phyloP scores from a whole-genome alignment of 768 basidiomycete genomes.

The Hemileccinum impolitum region DNA sequence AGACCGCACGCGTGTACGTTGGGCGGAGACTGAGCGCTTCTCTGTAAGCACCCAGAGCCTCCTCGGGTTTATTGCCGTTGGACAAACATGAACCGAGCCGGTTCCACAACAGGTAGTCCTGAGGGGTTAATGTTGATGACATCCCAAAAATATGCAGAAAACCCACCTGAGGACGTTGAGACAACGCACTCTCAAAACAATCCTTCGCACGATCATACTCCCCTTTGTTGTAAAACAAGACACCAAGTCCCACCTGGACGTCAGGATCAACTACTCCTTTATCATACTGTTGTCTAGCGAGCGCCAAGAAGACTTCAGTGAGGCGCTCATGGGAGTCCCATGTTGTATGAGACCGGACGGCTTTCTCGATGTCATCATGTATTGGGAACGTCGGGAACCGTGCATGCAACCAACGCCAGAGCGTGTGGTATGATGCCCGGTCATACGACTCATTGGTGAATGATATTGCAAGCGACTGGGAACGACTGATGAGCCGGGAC shows the following conservation, averaged over 20 bases:
- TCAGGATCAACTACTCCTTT: slow-evolving; percentile 78
- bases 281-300: slow-evolving; percentile 80
- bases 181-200: slow-evolving; percentile 88
- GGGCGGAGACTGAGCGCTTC: slow-evolving; percentile 88
- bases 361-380: slow-evolving; percentile 52
- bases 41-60: slow-evolving; percentile 85
- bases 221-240: slow-evolving; percentile 84
- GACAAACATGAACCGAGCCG: slow-evolving; percentile 90
- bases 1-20: slow-evolving; percentile 95
- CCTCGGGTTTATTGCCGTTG: slow-evolving; percentile 92
- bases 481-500: slow-evolving; percentile 9
- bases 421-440: slow-evolving; percentile 77
- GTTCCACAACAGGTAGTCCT: slow-evolving; percentile 97
- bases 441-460: slow-evolving; percentile 95
- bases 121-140: background rate
- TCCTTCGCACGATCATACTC: slow-evolving; percentile 90
- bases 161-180: slow-evolving; percentile 66
- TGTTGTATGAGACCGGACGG: slow-evolving; percentile 51
- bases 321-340: slow-evolving; percentile 84
- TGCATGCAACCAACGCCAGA: slow-evolving; percentile 80
- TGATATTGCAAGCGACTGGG: slow-evolving; percentile 88
- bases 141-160: background rate
- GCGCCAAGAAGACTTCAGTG: slow-evolving; percentile 76
- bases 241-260: slow-evolving; percentile 89
- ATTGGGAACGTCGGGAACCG: slow-evolving; percentile 57